Base-by-base conservation (phyloP, 2,329 filamentous ascomycete genomes). In the Xylaria sp. region DNA sequence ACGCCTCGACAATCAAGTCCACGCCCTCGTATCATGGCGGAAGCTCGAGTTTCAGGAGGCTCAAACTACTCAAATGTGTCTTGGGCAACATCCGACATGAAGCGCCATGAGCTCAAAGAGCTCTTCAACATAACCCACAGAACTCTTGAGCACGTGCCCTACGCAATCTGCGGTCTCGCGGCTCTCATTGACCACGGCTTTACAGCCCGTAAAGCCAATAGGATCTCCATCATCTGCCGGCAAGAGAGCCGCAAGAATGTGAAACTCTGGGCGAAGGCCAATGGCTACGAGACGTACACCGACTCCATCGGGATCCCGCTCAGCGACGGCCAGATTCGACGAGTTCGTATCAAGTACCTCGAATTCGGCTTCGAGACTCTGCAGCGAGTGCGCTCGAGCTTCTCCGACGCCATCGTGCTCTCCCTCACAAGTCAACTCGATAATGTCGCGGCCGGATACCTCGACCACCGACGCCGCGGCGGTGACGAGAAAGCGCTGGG, bases 181-280 rank as follows among this genome's bases (percentile, higher is more conserved):
- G 84, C 84, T 13, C 78, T 88, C 68, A 73, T 78, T 2, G 79
- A 82, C 56, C 83, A 85, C 78, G 85, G 84, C 56, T 82, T 79
- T 68, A 60, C 72, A 3, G 69, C 66, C 8, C 75, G 78, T 7
- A 64, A 54, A 6, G 79, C 80, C 0, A 70, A 71, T 5, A 75
- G 80, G 55, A 71, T 86, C 20, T 82, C 76, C 51, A 78, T 88
- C 62, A 55, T 84, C 23, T 85, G 82, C 68, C 82, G 83, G 0
- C 67, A 71, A 6, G 70, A 79, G 13, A 78, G 78, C 6, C 76
- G 73, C 15, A 75, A 81, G 15, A 80, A 81, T 8, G 74, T 86
- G 25, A 72, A 76, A 18, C 73, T 77, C 25, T 86, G 86, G 85
- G 82, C 82, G 0, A 70, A 73, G 1, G 73, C 79, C 0, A 71